A percentile compares a stretch with the other conserved stretches of the same genome.
These are phyloP conservation scores for Hypoxylon sp. DNA, from an alignment of 2,329 filamentous ascomycete species.

Conservation along the genomic window DNA sequence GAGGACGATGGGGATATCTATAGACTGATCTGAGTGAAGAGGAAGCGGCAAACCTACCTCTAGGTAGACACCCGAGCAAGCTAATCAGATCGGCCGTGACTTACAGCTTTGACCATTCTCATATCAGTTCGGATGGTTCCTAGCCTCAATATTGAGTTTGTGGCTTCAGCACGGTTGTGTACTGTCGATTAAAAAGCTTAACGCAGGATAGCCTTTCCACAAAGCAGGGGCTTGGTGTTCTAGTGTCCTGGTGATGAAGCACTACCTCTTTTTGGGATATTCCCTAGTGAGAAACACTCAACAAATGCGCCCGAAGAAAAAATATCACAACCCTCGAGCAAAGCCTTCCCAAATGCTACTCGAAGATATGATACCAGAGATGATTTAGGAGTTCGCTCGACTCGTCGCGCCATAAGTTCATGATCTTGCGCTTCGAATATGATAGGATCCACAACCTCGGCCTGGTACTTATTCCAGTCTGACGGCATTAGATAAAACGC, in stretches of 20 bases:
- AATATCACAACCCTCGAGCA: not conserved
- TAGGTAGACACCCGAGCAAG: not conserved
- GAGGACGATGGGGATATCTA: not conserved
- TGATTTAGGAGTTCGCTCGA: not conserved
- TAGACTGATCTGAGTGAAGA: not conserved
- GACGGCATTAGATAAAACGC: not conserved
- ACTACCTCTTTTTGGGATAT: not conserved
- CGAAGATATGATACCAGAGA: not conserved
- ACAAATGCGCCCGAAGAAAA: not conserved
- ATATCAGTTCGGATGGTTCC: too few relatives aligned
- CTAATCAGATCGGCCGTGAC: too few relatives aligned
- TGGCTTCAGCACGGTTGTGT: not conserved
- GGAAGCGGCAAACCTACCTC: not conserved
- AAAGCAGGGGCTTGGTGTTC: not conserved
- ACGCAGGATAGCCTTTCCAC: not conserved
- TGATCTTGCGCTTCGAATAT: not conserved
- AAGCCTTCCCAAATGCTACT: not conserved
- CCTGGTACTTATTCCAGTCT: not conserved
- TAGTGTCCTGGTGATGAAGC: not conserved
- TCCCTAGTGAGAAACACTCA: not conserved
- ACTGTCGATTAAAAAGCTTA: not conserved
- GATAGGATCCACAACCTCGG: too few relatives aligned
- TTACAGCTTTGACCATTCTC: not conserved
- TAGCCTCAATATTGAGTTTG: conserved; percentile 1
- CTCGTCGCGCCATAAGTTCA: not conserved